Conservation (phyloP, 768 basidiomycete species). For the Punctularia strigosozonata region DNA sequence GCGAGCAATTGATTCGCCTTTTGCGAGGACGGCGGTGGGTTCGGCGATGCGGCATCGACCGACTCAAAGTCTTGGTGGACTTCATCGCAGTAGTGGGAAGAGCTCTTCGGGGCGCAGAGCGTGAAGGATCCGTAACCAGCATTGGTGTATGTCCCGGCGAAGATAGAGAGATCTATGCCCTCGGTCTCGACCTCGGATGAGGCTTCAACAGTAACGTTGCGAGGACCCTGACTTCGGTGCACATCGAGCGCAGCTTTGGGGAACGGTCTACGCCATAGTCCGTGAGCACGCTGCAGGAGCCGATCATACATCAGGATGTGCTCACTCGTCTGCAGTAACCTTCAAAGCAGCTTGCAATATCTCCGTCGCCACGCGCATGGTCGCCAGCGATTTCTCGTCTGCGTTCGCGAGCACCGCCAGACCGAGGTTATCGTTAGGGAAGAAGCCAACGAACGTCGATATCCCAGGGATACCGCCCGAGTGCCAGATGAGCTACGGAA, state of each 20-base stretch:
- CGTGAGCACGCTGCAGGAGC: no score
- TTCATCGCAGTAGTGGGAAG: slow-evolving; percentile 12
- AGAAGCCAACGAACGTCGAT: slow-evolving; percentile 18
- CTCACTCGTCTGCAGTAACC: no score
- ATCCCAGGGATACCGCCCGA: slow-evolving; percentile 23
- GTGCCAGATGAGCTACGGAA: slow-evolving; percentile 22
- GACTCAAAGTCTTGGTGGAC: slow-evolving; percentile 18
- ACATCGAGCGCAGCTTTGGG: no score
- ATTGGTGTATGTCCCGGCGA: slow-evolving; percentile 24
- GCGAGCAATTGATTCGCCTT: slow-evolving; percentile 15
- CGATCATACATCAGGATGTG: no score
- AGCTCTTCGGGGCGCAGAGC: slow-evolving; percentile 20
- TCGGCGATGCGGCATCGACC: slow-evolving; percentile 11
- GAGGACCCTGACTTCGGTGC: no score
- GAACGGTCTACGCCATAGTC: no score
- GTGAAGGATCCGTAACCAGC: slow-evolving; percentile 26
- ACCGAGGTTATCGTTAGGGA: slow-evolving; percentile 25
- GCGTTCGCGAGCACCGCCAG: slow-evolving; percentile 16
- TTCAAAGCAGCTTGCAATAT: no score
- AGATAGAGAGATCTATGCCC: slow-evolving; percentile 10
- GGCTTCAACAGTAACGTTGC: no score
- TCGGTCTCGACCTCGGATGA: no score
- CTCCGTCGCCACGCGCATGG: no score
- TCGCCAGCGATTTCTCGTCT: slow-evolving; percentile 8
- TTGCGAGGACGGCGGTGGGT: not conserved